Conservation (phyloP, 176 grass and related monocot species). For the Avena sativa region DNA sequence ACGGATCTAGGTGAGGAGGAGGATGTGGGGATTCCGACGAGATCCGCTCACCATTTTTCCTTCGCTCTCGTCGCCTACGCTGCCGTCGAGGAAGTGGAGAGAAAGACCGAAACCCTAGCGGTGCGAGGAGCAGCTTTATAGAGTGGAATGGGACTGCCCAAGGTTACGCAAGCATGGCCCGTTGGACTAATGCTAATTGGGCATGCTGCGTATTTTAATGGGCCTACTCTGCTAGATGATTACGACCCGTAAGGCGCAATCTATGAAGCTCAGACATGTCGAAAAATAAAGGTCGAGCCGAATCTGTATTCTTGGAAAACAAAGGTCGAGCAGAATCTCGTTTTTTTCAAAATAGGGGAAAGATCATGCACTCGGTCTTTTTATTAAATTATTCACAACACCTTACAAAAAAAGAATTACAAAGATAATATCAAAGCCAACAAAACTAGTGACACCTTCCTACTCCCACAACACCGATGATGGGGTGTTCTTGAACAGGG, state of each 20-base stretch:
- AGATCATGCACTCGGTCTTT: too few relatives aligned
- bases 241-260: not conserved
- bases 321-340: too few relatives aligned
- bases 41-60: conserved; percentile 29
- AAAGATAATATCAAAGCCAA: too few relatives aligned
- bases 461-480: too few relatives aligned
- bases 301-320: too few relatives aligned
- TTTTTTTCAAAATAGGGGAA: too few relatives aligned
- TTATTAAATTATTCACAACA: too few relatives aligned
- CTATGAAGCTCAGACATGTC: too few relatives aligned
- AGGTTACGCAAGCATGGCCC: not conserved
- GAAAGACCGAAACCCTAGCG: conserved; percentile 5
- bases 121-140: not conserved
- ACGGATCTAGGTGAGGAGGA: not conserved
- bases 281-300: too few relatives aligned
- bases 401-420: too few relatives aligned
- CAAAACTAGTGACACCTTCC: too few relatives aligned
- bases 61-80: not conserved
- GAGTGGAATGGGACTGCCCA: not conserved
- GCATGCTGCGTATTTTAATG: not conserved
- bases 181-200: not conserved
- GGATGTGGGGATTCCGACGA: not conserved
- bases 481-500: too few relatives aligned
- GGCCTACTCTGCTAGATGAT: not conserved
- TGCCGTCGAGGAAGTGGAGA: conserved; percentile 12